These are phyloP conservation scores for Cystobasidium sp. DNA, from an alignment of 1,284 basidiomycete genomes.

Conservation along the genomic window DNA sequence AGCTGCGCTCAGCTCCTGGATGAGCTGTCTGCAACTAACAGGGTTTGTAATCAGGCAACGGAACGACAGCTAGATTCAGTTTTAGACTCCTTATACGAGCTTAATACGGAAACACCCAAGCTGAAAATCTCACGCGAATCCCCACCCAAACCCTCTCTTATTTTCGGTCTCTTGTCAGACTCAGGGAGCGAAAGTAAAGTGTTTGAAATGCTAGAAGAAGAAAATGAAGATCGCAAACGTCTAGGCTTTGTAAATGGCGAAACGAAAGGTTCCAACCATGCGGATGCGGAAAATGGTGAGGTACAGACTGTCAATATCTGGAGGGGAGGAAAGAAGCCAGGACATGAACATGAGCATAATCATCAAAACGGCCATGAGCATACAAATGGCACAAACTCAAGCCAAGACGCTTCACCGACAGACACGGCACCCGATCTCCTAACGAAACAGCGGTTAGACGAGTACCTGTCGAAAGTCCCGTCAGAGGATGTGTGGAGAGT, in stretches of 20 bases:
- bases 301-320: slow-evolving; percentile 75
- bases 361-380: slow-evolving; percentile 55
- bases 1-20: background rate
- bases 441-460: slow-evolving; percentile 57
- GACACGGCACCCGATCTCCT: slow-evolving; percentile 12
- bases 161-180: slow-evolving; percentile 68
- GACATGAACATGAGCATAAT: slow-evolving; percentile 53
- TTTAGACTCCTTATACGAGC: slow-evolving; percentile 80
- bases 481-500: slow-evolving; percentile 75
- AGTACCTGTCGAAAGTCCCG: slow-evolving; percentile 64
- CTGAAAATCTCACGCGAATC: slow-evolving; percentile 65
- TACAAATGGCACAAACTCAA: background rate
- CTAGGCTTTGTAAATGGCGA: slow-evolving; percentile 17
- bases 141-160: slow-evolving; percentile 65
- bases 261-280: slow-evolving; percentile 41
- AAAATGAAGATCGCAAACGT: slow-evolving; percentile 51
- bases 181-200: slow-evolving; percentile 22
- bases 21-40: background rate
- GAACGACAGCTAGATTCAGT: slow-evolving; percentile 58
- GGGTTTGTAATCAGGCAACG: background rate
- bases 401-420: background rate
- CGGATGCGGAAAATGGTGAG: slow-evolving; percentile 69
- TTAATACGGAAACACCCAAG: slow-evolving; percentile 86
- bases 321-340: slow-evolving; percentile 58
- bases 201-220: slow-evolving; percentile 15